A percentile compares a stretch with the other conserved stretches of the same genome.
Conservation (phyloP, 1,284 basidiomycete species). For the Cutaneotrichosporon cavernicola region DNA sequence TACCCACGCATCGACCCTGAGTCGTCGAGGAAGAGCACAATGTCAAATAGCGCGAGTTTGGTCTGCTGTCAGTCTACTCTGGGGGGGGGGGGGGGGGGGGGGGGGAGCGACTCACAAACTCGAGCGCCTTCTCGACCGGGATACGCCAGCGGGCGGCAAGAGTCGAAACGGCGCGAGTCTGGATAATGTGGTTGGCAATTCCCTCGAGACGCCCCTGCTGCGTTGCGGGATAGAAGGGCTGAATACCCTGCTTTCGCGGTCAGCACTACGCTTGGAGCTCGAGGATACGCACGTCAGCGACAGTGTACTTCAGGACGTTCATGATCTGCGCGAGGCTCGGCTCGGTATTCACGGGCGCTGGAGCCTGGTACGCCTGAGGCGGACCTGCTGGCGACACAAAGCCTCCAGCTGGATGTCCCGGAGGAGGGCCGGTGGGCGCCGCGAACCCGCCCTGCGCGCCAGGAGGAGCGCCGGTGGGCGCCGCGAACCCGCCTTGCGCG, state of each 20-base stretch:
- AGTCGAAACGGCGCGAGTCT: constrained; percentile 48
- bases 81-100: too few relatives aligned
- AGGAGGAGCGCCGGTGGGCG: neutral
- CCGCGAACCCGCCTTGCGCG: neutral
- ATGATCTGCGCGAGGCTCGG: neutral
- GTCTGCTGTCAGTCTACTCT: constrained; percentile 28
- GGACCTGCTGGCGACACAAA: neutral
- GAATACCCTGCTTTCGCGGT: constrained; percentile 48
- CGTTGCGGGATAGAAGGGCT: constrained; percentile 53
- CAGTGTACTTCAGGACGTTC: constrained; percentile 42
- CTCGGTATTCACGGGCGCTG: neutral
- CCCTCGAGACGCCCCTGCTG: constrained; percentile 48
- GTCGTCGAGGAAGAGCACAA: constrained; percentile 53
- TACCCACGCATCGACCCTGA: constrained; percentile 53
- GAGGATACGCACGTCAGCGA: constrained; percentile 47
- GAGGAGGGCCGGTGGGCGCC: constrained; percentile 1
- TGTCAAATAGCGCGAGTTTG: constrained; percentile 52
- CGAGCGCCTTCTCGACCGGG: constrained; percentile 53
- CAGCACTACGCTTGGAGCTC: constrained; percentile 9
- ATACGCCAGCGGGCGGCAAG: constrained; percentile 54
- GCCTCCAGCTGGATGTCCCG: neutral
- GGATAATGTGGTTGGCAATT: constrained; percentile 52
- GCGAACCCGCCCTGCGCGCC: neutral
- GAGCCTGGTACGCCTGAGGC: neutral
- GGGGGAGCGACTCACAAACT: constrained; percentile 29